phyloP scores from a whole-genome alignment of 2,329 filamentous ascomycete species.

The Aureobasidium sp. region DNA sequence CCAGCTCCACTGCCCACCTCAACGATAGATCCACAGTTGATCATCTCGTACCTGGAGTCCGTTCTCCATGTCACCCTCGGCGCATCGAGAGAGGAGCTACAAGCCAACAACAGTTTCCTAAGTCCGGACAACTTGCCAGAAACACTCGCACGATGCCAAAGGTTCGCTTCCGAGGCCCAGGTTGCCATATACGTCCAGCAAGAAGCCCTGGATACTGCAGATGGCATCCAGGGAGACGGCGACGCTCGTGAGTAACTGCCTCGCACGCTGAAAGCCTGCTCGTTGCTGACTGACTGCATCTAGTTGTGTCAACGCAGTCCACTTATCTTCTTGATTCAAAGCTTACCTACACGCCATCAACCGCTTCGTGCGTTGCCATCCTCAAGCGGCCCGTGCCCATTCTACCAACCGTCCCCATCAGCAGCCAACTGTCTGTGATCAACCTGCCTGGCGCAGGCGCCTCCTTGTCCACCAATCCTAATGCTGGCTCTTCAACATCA shows the following conservation, averaged over 20 bases:
- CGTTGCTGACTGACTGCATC: not conserved
- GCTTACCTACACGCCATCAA: constrained; percentile 70
- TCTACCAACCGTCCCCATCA: constrained; percentile 72
- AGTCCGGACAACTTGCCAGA: constrained; percentile 64
- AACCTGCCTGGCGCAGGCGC: constrained; percentile 60
- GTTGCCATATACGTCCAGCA: constrained; percentile 88
- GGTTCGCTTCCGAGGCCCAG: constrained; percentile 84
- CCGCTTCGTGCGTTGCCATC: constrained; percentile 76
- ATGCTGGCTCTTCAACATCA: constrained; percentile 65
- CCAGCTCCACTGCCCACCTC: constrained; percentile 17
- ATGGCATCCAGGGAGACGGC: constrained; percentile 11
- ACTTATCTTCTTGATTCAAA: constrained; percentile 75
- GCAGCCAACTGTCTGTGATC: constrained; percentile 83
- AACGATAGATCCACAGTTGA: constrained; percentile 36
- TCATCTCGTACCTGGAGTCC: constrained; percentile 40
- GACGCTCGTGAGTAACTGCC: constrained; percentile 4
- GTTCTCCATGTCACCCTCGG: constrained; percentile 41
- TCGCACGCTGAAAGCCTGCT: not conserved
- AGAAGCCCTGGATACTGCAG: constrained; percentile 44
- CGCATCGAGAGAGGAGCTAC: constrained; percentile 63
- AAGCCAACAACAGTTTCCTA: constrained; percentile 72
- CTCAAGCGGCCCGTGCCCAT: constrained; percentile 85
- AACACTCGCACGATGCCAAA: constrained; percentile 76
- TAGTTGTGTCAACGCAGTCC: constrained; percentile 28
- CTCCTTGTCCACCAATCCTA: constrained; percentile 36